These are phyloP conservation scores for Thermochaetoides thermophila DNA, from an alignment of 495 filamentous ascomycete genomes.

Conservation along the genomic window DNA sequence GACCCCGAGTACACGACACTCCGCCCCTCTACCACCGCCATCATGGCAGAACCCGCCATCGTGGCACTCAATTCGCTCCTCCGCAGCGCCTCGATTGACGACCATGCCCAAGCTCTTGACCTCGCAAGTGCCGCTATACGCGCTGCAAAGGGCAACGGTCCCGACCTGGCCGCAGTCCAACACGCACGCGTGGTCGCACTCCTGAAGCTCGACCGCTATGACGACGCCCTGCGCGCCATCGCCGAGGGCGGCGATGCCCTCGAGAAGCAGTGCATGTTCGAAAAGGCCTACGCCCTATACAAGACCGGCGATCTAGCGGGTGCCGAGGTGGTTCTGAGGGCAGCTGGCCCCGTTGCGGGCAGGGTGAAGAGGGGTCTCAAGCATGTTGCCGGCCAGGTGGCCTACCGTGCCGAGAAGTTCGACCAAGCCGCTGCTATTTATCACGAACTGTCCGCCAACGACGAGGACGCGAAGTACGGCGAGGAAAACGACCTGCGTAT, in stretches of 20 bases:
- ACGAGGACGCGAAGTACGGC: constrained; percentile 31
- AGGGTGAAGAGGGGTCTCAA: constrained; percentile 34
- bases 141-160: constrained; percentile 51
- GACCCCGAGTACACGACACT: too few relatives aligned
- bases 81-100: constrained; percentile 28
- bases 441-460: constrained; percentile 37
- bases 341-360: constrained; percentile 16
- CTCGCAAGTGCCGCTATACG: constrained; percentile 44
- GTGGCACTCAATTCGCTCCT: constrained; percentile 37
- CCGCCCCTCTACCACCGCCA: constrained; percentile 6
- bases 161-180: constrained; percentile 39
- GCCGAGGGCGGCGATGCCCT: constrained; percentile 54
- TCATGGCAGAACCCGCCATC: constrained; percentile 30
- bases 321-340: constrained; percentile 46
- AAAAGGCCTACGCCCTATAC: constrained; percentile 86
- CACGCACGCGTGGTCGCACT: constrained; percentile 74
- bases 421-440: constrained; percentile 56
- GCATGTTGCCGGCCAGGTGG: constrained; percentile 81
- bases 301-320: constrained; percentile 63
- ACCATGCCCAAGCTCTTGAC: constrained; percentile 32
- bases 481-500: constrained; percentile 81
- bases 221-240: constrained; percentile 69
- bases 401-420: constrained; percentile 77
- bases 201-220: constrained; percentile 83
- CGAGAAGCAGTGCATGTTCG: constrained; percentile 51